Evolutionary conservation across 2,329 filamentous ascomycete species (phyloP), one percentile per base, ranked within the genome.

Genomic region (Apiospora arundinis): DNA sequence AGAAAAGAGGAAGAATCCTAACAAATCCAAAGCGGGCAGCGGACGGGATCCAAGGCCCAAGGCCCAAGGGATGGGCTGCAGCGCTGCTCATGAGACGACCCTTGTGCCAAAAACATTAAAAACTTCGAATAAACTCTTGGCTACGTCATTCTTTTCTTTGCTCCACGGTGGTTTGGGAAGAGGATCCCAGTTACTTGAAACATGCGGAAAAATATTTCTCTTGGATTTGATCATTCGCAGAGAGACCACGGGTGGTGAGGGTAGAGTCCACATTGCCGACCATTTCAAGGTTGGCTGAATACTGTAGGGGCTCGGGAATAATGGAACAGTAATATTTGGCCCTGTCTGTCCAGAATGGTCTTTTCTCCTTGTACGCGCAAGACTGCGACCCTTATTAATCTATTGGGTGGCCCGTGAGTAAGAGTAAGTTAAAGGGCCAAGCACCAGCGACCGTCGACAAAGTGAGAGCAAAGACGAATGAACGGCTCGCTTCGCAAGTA

Each of bases 331-430:
- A 11, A 60, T 12, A 60, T 37, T 37, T 8, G 4, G 14, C 6
- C 32, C 28, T 32, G 32, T 32, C 32, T 32, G 32, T 32, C 28
- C 18, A 60, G 28, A 60, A 37, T 37, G 52, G 28, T n/a, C 21
- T 21, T 37, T 60, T 52, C 12, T 25, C 25, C 12, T 25, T 23
- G 25, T 37, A 60, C 52, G 52, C 52, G 52, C 32, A 60, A 60
- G 28, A 5, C 46, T 21, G 18, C 52, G 52, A 60, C 52, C 52
- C 52, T 60, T 32, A 37, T 60, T 60, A 60, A 60, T 60, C 52
- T 60, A 60, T 60, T 32, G 52, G 48, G 28, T 60, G 52, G 52
- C 52, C 52, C 52, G 52, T 60, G 52, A 25, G 52, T 16, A 16
- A 28, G 28, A n/a, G 32, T 12, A 18, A 63, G 56, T 63, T 40